phyloP scores from a whole-genome alignment of 2,329 filamentous ascomycete genomes.

The Nigrospora sphaerica region DNA sequence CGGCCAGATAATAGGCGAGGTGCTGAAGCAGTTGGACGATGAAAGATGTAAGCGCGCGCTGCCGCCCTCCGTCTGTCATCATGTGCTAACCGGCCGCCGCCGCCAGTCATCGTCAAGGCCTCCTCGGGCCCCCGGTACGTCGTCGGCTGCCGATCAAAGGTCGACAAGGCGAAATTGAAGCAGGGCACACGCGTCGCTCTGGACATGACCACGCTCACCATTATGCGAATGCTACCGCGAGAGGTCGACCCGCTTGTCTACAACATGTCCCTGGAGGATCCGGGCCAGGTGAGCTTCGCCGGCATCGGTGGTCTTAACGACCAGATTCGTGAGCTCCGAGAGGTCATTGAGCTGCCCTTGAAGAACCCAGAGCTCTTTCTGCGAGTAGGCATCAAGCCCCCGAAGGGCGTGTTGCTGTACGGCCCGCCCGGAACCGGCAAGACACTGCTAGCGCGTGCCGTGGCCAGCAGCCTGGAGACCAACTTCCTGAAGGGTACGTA shows the following conservation, averaged over 20 bases:
- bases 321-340: slow-evolving; percentile 92
- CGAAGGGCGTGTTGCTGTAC: slow-evolving; percentile 93
- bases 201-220: slow-evolving; percentile 98
- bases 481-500: slow-evolving; percentile 90
- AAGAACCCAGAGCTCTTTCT: slow-evolving; percentile 98
- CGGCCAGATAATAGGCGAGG: slow-evolving; percentile 98
- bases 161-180: slow-evolving; percentile 95
- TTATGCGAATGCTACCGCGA: slow-evolving; percentile 98
- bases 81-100: background rate
- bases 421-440: slow-evolving; percentile 96
- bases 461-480: slow-evolving; percentile 92
- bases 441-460: slow-evolving; percentile 86
- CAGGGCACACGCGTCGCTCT: slow-evolving; percentile 96
- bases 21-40: slow-evolving; percentile 96
- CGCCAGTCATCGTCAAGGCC: slow-evolving; percentile 90
- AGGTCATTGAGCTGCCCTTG: slow-evolving; percentile 94
- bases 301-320: slow-evolving; percentile 97
- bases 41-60: slow-evolving; percentile 73
- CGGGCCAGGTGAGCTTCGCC: slow-evolving; percentile 93
- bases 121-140: slow-evolving; percentile 97
- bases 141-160: slow-evolving; percentile 95
- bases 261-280: slow-evolving; percentile 99
- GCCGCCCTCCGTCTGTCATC: background rate
- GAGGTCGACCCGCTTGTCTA: slow-evolving; percentile 98
- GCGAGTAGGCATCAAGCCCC: slow-evolving; percentile 95